phyloP scores from a whole-genome alignment of 1,284 basidiomycete species.

The Xerocomus amazonicus region DNA sequence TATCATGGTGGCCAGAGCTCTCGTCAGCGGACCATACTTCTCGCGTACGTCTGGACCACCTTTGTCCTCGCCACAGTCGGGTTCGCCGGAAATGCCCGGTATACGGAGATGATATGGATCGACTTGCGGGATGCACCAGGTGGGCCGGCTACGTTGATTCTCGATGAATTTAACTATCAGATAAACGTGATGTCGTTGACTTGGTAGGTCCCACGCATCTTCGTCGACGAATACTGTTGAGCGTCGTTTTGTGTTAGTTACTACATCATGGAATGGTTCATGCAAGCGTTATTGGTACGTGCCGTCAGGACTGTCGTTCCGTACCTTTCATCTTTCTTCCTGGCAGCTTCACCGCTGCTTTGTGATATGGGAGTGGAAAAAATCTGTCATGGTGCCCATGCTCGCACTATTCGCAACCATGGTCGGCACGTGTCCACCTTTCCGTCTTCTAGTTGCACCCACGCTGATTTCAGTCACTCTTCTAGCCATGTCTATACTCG shows the following conservation, averaged over 20 bases:
- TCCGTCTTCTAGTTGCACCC: not conserved
- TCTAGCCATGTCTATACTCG: constrained; percentile 25
- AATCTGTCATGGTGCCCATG: constrained; percentile 23
- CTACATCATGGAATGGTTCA: constrained; percentile 28
- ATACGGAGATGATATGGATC: constrained; percentile 36
- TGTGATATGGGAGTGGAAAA: constrained; percentile 24
- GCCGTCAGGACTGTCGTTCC: not conserved
- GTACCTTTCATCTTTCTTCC: not conserved
- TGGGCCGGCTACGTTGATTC: constrained; percentile 25
- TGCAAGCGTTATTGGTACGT: constrained; percentile 25
- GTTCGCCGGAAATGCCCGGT: constrained; percentile 30
- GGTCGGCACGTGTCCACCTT: constrained; percentile 19
- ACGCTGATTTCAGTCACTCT: not conserved
- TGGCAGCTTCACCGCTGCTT: constrained; percentile 30
- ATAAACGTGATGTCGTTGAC: constrained; percentile 25
- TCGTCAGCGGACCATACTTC: constrained; percentile 6
- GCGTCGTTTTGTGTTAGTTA: constrained; percentile 14
- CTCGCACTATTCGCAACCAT: constrained; percentile 19
- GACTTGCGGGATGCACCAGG: constrained; percentile 23
- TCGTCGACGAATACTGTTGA: not conserved
- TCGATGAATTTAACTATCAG: constrained; percentile 23
- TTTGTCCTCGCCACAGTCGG: constrained; percentile 32
- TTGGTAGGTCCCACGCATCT: constrained; percentile 16
- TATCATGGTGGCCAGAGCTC: not conserved
- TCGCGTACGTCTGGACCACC: constrained; percentile 25